Evolutionary conservation across 805 yeast genomes (phyloP), one percentile per base, ranked within the genome.

Genomic region (Saccharomyces eubayanus): DNA sequence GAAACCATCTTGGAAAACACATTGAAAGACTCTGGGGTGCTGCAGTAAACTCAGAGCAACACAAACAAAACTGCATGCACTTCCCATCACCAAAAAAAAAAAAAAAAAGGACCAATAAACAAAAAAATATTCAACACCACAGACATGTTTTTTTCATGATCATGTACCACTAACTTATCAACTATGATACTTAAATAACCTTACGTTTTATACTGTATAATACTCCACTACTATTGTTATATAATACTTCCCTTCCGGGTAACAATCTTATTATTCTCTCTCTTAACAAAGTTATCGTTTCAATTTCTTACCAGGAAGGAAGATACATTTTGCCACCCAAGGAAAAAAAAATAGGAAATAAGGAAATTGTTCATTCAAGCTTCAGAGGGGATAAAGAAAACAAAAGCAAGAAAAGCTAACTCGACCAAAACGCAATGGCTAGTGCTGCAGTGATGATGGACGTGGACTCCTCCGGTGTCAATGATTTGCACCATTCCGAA

Each of bases 1-100:
- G 94, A 87, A 65, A 85, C 90, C 3, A 83, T 87, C 49, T 75
- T 88, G 65, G 89, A 87, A 60, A 87, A 87, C 64, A 76, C 87
- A 20, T 76, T 87, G 59, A 82, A 82, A 66, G 92, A 86, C 61
- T 83, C 89, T 51, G 94, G 94, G 30, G 77, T 87, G 48, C 72
- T 86, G 57, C 82, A 69, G 59, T 56, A 16, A 41, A 31, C 21
- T 12, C 28, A 30, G 5, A 24, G 31, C 6, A 10, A 41, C 20
- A 43, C 24, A 16, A 21, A 43, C 40, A 6, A 27, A n/a, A 40
- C 20, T 30, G 28, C 28, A 24, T 16, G 46, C 46, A 9, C 36
- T 14, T 6, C n/a, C 30, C 24, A 24, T 6, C 31, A 21, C 24
- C 21, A 30, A 20, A 45, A 50, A 27, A 28, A 30, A 28, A 47